These are phyloP conservation scores for Candolleomyces efflorescens DNA, from an alignment of 768 basidiomycete species.

Conservation along the genomic window DNA sequence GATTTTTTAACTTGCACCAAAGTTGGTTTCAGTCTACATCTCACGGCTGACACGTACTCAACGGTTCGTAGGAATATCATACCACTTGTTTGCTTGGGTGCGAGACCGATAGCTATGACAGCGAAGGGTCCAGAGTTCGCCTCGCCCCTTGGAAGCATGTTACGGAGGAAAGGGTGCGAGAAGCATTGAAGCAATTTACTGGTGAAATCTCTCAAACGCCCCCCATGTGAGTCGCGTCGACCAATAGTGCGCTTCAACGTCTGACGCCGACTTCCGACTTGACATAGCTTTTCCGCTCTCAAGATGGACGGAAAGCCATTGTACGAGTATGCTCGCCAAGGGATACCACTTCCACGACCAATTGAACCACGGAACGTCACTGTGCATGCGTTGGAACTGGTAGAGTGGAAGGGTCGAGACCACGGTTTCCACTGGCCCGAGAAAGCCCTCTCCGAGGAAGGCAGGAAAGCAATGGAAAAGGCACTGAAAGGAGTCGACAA, in stretches of 20 bases:
- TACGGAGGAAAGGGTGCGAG: slow-evolving; percentile 71
- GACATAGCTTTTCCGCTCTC: slow-evolving; percentile 87
- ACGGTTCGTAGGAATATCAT: slow-evolving; percentile 68
- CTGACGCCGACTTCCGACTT: neutral
- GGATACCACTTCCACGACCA: slow-evolving; percentile 89
- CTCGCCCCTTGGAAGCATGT: slow-evolving; percentile 80
- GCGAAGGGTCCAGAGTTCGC: slow-evolving; percentile 78
- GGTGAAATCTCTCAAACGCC: slow-evolving; percentile 90
- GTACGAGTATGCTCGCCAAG: slow-evolving; percentile 92
- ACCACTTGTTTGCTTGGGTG: slow-evolving; percentile 90
- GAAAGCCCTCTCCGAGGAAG: slow-evolving; percentile 61
- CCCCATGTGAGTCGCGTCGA: slow-evolving; percentile 86
- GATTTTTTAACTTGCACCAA: slow-evolving; percentile 88
- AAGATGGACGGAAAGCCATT: slow-evolving; percentile 98
- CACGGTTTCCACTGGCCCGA: slow-evolving; percentile 78
- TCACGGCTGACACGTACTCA: neutral
- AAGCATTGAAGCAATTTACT: slow-evolving; percentile 63
- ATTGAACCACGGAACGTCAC: slow-evolving; percentile 84
- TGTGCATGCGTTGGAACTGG: slow-evolving; percentile 74
- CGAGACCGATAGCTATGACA: slow-evolving; percentile 93
- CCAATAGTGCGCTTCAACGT: no score
- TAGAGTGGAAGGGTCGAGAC: slow-evolving; percentile 72
- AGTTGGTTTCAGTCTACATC: slow-evolving; percentile 36
- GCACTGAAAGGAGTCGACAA: slow-evolving; percentile 52
- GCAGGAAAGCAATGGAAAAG: slow-evolving; percentile 64